Evolutionary conservation across 2,329 filamentous ascomycete genomes (phyloP).

Genomic region (Talaromyces sp.): DNA sequence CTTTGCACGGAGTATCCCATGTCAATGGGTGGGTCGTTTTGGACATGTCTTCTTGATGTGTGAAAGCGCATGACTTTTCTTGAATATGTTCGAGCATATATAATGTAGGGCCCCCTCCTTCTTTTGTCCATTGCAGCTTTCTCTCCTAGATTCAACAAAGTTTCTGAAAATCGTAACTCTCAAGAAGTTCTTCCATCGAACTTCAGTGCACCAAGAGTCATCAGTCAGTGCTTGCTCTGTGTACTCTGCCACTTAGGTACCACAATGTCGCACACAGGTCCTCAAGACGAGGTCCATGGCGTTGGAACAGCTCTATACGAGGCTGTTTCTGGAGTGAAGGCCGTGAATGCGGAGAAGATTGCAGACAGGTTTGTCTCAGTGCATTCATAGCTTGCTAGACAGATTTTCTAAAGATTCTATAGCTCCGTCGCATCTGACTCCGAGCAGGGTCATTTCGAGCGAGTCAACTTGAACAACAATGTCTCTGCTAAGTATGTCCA

Average conservation of each 20-base stretch:
- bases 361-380: not conserved
- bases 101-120: not conserved
- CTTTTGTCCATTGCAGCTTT: not conserved
- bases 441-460: slow-evolving; percentile 22
- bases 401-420: not conserved
- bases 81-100: not conserved
- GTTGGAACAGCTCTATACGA: not conserved
- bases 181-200: not conserved
- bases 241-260: not conserved
- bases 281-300: not conserved
- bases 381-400: not conserved
- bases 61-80: not conserved
- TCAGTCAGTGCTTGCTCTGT: not conserved
- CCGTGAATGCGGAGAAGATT: not conserved
- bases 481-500: slow-evolving; percentile 26
- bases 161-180: not conserved
- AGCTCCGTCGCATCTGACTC: slow-evolving; percentile 9
- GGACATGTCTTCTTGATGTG: not conserved
- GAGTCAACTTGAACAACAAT: slow-evolving; percentile 28
- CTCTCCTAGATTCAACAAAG: not conserved
- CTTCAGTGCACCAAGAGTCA: not conserved
- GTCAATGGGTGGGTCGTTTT: not conserved
- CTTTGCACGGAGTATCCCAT: not conserved
- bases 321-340: not conserved
- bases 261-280: slow-evolving; percentile 3